Percentiles rank a stretch among this genome's conserved stretches.
These are phyloP conservation scores for Abortiporus biennis DNA, from an alignment of 1,284 basidiomycete genomes.

Conservation along the genomic window DNA sequence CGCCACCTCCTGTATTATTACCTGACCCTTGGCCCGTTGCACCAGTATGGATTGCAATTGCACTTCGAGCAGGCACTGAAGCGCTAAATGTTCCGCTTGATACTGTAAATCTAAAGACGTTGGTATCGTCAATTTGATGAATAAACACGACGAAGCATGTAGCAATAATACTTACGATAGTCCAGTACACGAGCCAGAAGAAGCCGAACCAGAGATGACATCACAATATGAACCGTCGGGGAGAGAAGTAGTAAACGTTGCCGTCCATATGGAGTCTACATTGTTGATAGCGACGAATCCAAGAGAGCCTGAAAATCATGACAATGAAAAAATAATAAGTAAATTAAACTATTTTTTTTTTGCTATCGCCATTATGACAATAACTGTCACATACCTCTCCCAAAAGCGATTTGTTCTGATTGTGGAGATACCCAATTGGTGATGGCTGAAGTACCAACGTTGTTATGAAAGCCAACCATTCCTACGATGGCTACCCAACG, in stretches of 20 bases:
- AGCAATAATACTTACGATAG: conserved; percentile 32
- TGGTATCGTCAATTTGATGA: neutral
- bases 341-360: too few species aligned
- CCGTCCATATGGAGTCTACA: conserved; percentile 44
- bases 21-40: conserved; percentile 19
- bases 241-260: conserved; percentile 49
- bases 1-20: conserved; percentile 6
- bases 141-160: too few species aligned
- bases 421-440: conserved; percentile 53
- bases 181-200: conserved; percentile 40
- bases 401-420: conserved; percentile 56
- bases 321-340: too few species aligned
- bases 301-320: conserved; percentile 30
- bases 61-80: conserved; percentile 45
- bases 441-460: conserved; percentile 42
- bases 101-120: conserved; percentile 38
- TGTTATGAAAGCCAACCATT: conserved; percentile 61
- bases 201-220: conserved; percentile 43
- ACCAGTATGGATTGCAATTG: conserved; percentile 55
- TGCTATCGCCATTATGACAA: too few species aligned
- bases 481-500: conserved; percentile 51
- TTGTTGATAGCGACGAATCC: conserved; percentile 68
- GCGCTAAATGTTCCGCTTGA: conserved; percentile 46
- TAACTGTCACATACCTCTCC: conserved; percentile 38
- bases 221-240: conserved; percentile 59